Evolutionary conservation across 2,329 filamentous ascomycete genomes (phyloP).

Genomic region (Monilinia fructigena): DNA sequence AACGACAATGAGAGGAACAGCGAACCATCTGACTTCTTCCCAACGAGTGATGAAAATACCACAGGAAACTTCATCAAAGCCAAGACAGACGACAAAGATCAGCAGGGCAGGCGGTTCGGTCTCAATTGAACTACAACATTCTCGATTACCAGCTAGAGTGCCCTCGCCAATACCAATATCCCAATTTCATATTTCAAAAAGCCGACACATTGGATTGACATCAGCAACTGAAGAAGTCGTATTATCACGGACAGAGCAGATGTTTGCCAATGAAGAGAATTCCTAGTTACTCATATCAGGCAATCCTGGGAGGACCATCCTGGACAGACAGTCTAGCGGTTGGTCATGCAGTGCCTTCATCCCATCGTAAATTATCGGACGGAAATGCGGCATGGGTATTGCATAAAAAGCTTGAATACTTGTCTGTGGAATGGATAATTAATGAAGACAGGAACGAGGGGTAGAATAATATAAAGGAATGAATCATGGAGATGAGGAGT

Average conservation of each 20-base stretch:
- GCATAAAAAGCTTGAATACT: background rate
- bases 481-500: background rate
- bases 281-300: background rate
- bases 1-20: background rate
- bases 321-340: too few relatives aligned
- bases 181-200: background rate
- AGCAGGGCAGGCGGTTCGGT: background rate
- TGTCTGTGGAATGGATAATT: background rate
- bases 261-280: background rate
- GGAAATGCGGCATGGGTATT: background rate
- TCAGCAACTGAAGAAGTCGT: background rate
- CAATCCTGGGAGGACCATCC: background rate
- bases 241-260: background rate
- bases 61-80: background rate
- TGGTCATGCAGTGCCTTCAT: background rate
- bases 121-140: background rate
- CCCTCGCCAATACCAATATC: background rate
- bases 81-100: background rate
- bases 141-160: background rate
- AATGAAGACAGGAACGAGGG: background rate
- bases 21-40: background rate
- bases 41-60: background rate
- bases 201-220: background rate
- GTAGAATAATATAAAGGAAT: background rate
- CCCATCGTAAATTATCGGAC: background rate